A percentile compares a stretch with the other conserved stretches of the same genome.
Evolutionary conservation across 2,329 filamentous ascomycete species (phyloP).

Genomic region (Aspergillus luchuensis): DNA sequence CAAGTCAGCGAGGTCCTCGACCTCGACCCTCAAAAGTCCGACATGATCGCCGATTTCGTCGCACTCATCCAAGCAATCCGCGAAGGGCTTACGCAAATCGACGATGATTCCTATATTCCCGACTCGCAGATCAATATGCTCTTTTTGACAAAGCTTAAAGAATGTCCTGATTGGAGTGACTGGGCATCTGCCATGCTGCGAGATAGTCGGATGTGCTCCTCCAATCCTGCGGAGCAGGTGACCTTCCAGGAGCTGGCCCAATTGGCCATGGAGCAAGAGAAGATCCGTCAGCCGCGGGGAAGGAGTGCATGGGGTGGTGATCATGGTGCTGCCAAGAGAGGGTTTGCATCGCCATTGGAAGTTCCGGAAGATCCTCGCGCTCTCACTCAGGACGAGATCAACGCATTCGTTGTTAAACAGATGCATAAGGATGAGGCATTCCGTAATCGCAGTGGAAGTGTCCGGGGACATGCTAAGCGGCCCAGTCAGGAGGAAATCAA

Average conservation of each 20-base stretch:
- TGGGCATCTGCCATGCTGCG: slow-evolving; percentile 31
- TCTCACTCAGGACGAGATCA: slow-evolving; percentile 31
- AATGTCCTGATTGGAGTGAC: slow-evolving; percentile 27
- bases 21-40: slow-evolving; percentile 28
- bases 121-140: slow-evolving; percentile 30
- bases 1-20: slow-evolving; percentile 33
- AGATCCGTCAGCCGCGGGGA: slow-evolving; percentile 7
- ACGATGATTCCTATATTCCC: slow-evolving; percentile 28
- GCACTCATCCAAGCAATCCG: slow-evolving; percentile 31
- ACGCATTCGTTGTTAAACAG: slow-evolving; percentile 29
- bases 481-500: slow-evolving; percentile 36
- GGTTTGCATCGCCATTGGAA: background rate
- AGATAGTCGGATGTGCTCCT: slow-evolving; percentile 25
- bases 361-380: slow-evolving; percentile 7
- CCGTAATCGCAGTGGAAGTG: slow-evolving; percentile 5
- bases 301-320: slow-evolving; percentile 2
- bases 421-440: slow-evolving; percentile 22
- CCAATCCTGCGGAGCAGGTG: slow-evolving; percentile 22
- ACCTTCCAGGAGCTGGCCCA: slow-evolving; percentile 28
- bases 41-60: slow-evolving; percentile 30
- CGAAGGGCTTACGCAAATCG: slow-evolving; percentile 30
- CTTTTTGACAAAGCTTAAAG: slow-evolving; percentile 30
- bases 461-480: slow-evolving; percentile 23
- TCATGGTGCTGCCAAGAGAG: background rate
- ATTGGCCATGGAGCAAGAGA: slow-evolving; percentile 26